Base-by-base conservation (phyloP, 2,329 filamentous ascomycete species). In the Claviceps pusilla region DNA sequence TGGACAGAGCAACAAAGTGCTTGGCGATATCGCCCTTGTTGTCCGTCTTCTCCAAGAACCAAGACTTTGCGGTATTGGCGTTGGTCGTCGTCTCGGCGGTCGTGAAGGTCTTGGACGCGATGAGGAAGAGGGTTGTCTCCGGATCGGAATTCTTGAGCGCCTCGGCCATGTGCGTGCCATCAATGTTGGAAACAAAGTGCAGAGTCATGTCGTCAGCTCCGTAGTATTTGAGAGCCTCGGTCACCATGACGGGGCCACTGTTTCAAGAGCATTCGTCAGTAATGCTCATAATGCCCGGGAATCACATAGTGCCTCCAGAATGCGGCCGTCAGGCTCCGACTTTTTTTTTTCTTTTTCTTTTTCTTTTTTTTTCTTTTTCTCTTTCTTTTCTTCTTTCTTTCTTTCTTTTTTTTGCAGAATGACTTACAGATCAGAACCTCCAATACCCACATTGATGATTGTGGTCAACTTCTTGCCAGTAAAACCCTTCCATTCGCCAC, bases 171-270 rank as follows among this genome's bases (percentile, higher is more conserved):
- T 98, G 93, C 54, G 93, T 98, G 62, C 93, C 93, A 69, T 98
- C 93, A 68, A 98, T 97, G 80, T 98, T 98, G 76, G 91, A 97
- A 62, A 98, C 93, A 65, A 98, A 98, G 79, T 97, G 91, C 48
- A 97, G 80, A 59, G 84, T 96, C 75, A 89, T 80, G 71, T 86
- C 84, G 57, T 83, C 80, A 68, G 89, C 84, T 50, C 88, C 87
- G 71, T 98, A 98, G 67, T 89, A 80, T 79, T 96, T 97, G 64
- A 98, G 82, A 48, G 93, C 90, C 74, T 98, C 93, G 45, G 90
- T 93, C 63, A 98, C 93, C 93, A 98, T 98, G 69, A 98, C 93
- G 39, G 93, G 93, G 57, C 93, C 93, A 61, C 89, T 93, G 61
- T 48, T 4, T 24, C 39, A 52, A 6, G 19, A 37, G 14, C 3